Evolutionary conservation across 2,329 filamentous ascomycete species (phyloP).

Genomic region (Botrytis hyacinthi): DNA sequence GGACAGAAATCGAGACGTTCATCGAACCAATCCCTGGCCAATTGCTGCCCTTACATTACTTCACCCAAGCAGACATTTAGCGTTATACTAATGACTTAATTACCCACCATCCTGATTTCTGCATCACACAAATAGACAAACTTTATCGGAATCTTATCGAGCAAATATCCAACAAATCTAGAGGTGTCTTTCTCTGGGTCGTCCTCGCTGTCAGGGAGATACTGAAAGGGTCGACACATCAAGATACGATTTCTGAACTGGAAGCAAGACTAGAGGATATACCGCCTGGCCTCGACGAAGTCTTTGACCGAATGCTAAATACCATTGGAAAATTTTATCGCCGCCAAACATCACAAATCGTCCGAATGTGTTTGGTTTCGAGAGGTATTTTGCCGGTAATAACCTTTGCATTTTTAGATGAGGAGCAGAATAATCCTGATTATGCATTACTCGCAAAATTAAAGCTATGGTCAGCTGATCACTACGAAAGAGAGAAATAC

Average conservation of each 20-base stretch:
- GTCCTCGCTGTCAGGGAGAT: not conserved
- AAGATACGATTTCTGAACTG: not conserved
- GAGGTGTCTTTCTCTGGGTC: not conserved
- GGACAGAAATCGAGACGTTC: not conserved
- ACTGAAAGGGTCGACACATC: not conserved
- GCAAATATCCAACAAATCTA: not conserved
- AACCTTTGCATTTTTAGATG: not conserved
- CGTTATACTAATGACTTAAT: not conserved
- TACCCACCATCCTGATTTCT: not conserved
- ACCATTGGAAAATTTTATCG: not conserved
- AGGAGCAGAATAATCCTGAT: not conserved
- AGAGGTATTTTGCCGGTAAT: not conserved
- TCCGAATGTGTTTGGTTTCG: not conserved
- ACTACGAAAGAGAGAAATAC: not conserved
- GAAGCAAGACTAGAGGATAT: not conserved
- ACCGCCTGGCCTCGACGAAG: not conserved
- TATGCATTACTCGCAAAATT: too few relatives aligned
- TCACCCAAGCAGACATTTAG: not conserved
- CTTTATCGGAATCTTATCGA: not conserved
- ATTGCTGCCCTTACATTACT: not conserved
- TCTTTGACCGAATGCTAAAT: not conserved
- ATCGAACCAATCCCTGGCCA: not conserved
- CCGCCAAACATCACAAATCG: not conserved
- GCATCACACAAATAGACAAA: not conserved
- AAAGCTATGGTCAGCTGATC: not conserved